phyloP scores from a whole-genome alignment of 1,284 basidiomycete genomes.

The Pseudozyma sp. region DNA sequence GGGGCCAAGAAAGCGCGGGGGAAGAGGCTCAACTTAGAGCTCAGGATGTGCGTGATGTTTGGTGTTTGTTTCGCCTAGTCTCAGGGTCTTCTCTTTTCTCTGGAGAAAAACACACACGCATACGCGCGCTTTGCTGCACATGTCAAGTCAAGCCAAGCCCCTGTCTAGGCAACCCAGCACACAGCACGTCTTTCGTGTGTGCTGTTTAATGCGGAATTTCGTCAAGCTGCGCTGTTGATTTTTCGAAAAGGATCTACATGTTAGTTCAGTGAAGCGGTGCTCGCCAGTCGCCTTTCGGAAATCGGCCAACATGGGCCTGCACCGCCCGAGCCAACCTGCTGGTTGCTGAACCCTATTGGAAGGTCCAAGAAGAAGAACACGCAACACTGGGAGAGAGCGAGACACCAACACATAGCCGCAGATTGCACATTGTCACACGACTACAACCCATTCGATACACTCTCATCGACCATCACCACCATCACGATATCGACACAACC shows the following conservation, averaged over 20 bases:
- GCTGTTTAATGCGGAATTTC: slow-evolving; percentile 3
- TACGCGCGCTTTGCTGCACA: slow-evolving; percentile 1
- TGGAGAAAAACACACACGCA: not conserved
- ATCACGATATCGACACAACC: too few species aligned
- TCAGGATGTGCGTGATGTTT: not conserved
- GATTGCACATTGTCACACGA: not conserved
- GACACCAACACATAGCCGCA: not conserved
- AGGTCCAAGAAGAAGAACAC: not conserved
- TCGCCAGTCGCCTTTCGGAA: not conserved
- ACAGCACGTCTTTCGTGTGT: not conserved
- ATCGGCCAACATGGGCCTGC: not conserved
- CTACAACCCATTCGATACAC: too few species aligned
- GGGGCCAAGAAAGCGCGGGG: too few species aligned
- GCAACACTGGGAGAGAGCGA: not conserved
- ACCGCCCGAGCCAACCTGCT: slow-evolving; percentile 1
- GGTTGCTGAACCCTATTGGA: not conserved
- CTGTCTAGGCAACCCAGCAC: not conserved
- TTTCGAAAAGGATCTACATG: not conserved
- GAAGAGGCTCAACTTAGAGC: not conserved
- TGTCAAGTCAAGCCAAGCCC: not conserved
- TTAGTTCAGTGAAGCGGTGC: not conserved
- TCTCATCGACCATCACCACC: not conserved
- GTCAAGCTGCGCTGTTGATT: not conserved
- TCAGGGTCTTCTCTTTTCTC: too few species aligned
- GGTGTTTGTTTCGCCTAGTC: slow-evolving; percentile 1